Base-by-base conservation (phyloP, 768 basidiomycete genomes). In the Pleurotus tuoliensis region DNA sequence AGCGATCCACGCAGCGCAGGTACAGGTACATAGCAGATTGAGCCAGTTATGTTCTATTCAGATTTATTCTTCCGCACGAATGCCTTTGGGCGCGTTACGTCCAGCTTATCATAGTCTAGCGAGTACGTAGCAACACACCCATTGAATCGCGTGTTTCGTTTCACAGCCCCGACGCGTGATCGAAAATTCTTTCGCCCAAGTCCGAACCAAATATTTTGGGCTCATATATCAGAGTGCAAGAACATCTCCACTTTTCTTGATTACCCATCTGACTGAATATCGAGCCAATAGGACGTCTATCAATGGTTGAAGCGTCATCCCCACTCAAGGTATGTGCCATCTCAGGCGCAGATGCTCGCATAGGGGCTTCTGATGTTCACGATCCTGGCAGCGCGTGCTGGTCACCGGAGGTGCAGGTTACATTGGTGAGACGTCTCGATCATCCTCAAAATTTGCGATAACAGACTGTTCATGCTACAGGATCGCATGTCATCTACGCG, bases 401-500 rank as follows among this genome's bases (percentile, higher is more conserved):
- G 83, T 88, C 59, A 88, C 87, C 37, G 87, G 93, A 47, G 93
- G 90, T 55, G 89, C 92, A 57, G 93, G 93, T 37, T 95, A 95
- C 73, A 94, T 95, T 63, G 93, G 92, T 90, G 51, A 53, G 38
- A 18, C 30, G 9, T 8, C 18, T 7, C 20, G 16, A 24, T 46
- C 27, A 18, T 20, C 18, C 34, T 13, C 16, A 16, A 34, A 9
- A 22, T 39, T 8, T 18, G 39, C 9, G 16, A 34, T 43, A 18
- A 55, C 40, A 8, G 16, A 48, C 47, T 13, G 56, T 62, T 58
- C 50, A 5, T 52, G 18, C 38, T 39, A 38, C 66, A 94, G 96
- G 94, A 66, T 96, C 95, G 24, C 97, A 99, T 73, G 88, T 98
- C 68, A 86, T 98, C 61, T 92, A 89, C 58, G 78, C 83, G 47